phyloP scores from a whole-genome alignment of 352 stramenopile genomes.

The Globisporangium parvum region DNA sequence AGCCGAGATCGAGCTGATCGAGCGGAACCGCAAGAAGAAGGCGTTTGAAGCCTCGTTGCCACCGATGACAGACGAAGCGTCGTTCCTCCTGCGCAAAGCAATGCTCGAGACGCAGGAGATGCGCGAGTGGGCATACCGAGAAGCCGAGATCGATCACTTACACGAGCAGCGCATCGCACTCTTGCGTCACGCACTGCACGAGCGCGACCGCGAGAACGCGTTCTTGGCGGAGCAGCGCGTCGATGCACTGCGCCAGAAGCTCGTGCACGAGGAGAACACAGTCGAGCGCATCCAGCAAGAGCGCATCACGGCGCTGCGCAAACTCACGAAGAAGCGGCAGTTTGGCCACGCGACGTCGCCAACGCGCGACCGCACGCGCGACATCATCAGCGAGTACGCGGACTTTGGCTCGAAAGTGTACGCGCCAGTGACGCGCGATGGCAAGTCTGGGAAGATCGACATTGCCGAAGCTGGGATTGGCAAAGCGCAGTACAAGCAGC shows the following conservation, averaged over 20 bases:
- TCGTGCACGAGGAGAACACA: constrained; percentile 67
- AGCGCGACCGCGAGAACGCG: constrained; percentile 86
- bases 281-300: constrained; percentile 81
- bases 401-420: constrained; percentile 85
- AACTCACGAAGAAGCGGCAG: constrained; percentile 85
- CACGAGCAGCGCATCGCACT: constrained; percentile 75
- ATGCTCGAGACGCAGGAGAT: constrained; percentile 93
- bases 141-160: constrained; percentile 86
- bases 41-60: constrained; percentile 84
- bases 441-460: constrained; percentile 46
- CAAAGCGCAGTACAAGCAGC: constrained; percentile 39
- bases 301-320: constrained; percentile 84
- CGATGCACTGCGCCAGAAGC: constrained; percentile 76
- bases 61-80: constrained; percentile 93
- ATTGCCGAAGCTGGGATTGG: constrained; percentile 55
- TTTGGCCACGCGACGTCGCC: constrained; percentile 40
- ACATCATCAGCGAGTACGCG: constrained; percentile 89
- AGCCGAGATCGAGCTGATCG: constrained; percentile 89
- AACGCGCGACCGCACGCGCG: constrained; percentile 33
- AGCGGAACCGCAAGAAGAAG: constrained; percentile 82
- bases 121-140: constrained; percentile 80
- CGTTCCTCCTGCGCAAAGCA: constrained; percentile 82
- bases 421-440: constrained; percentile 56
- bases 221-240: constrained; percentile 91
- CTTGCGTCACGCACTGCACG: constrained; percentile 76